Evolutionary conservation across 1,284 basidiomycete genomes (phyloP), one percentile per base, ranked within the genome.

Genomic region (Moniliophthora roreri): DNA sequence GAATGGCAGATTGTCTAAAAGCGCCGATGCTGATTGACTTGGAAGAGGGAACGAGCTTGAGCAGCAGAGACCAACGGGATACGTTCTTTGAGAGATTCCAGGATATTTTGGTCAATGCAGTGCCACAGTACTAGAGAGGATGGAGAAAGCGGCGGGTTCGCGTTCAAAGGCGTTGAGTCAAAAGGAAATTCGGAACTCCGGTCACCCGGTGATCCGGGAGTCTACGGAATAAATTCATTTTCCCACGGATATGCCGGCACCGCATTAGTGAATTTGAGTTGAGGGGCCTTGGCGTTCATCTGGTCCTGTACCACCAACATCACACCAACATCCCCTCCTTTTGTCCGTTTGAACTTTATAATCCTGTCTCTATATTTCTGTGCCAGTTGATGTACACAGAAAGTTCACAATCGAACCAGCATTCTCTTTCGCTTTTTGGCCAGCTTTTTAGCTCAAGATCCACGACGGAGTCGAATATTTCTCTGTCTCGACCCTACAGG

Each of bases 371-470:
- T 37, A 10, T 26, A 21, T 21, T 18, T 46, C 41, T 48, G 32
- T 38, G 36, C 18, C 10, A 53, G 47, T 56, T 53, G 42, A 56
- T 56, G 55, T 50, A 56, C 51, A 50, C 51, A 56, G 48, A 53
- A 44, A 47, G 36, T 52, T 28, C 26, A 23, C 55, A 53, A 50
- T 46, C 44, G 15, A 46, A 32, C 15, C 44, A 28, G 24, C 44
- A 46, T 26, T 46, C 44, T 46, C 26, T 16, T 28, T 56, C 55
- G 53, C 49, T 47, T 41, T 24, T 53, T 40, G 51, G 48, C 39
- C 55, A 48, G 42, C 47, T 56, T 39, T 28, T 56, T 21, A 35
- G 21, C 26, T 41, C 50, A 46, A 47, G 41, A 18, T 20, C 42
- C 10, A 21, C 37, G 35, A 37, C 40, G 23, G 21, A 46, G 34